A percentile compares a stretch with the other conserved stretches of the same genome.
phyloP scores from a whole-genome alignment of 169 alveolate species.

The Plasmodium falciparum region DNA sequence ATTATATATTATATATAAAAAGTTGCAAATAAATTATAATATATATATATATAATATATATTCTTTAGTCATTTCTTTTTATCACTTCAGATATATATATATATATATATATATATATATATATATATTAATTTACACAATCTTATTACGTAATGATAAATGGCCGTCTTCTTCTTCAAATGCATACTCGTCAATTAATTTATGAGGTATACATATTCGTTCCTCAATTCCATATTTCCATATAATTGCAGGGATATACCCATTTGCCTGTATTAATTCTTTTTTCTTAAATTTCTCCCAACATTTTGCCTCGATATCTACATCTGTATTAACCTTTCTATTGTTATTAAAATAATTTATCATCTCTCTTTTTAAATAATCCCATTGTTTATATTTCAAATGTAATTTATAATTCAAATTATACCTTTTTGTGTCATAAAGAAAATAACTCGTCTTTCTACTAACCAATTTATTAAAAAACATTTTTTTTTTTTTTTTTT shows the following conservation, averaged over 20 bases:
- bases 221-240: conserved; percentile 80
- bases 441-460: conserved; percentile 19
- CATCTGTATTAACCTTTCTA: conserved; percentile 42
- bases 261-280: conserved; percentile 69
- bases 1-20: too few relatives aligned
- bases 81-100: too few relatives aligned
- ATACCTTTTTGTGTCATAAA: conserved; percentile 28
- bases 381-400: conserved; percentile 67
- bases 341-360: conserved; percentile 42
- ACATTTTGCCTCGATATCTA: conserved; percentile 49
- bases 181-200: conserved; percentile 82
- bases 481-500: conserved; percentile 20
- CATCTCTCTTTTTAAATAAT: conserved; percentile 52
- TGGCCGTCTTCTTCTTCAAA: conserved; percentile 90
- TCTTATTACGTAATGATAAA: conserved; percentile 80
- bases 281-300: conserved; percentile 75
- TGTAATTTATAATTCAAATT: conserved; percentile 59
- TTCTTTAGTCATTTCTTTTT: too few relatives aligned
- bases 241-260: conserved; percentile 84
- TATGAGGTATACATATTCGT: conserved; percentile 78
- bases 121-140: too few relatives aligned
- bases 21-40: background rate
- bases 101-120: too few relatives aligned
- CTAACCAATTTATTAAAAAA: conserved; percentile 16
- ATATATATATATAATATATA: background rate